Base-by-base conservation (phyloP, 2,329 filamentous ascomycete genomes). In the Cadophora sp. region DNA sequence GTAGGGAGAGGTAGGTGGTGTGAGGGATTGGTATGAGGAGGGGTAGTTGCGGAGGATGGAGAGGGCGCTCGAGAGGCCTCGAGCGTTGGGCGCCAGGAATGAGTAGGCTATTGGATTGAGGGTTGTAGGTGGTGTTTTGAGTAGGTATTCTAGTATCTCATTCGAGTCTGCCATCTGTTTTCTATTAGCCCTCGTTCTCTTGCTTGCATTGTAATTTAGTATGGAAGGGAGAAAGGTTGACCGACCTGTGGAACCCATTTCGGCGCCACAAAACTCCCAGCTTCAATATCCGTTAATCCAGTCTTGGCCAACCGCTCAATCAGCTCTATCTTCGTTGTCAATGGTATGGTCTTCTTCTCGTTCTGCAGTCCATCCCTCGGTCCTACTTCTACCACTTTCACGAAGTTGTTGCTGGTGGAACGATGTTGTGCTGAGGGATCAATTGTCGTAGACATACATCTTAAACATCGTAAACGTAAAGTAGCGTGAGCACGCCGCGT, bases 291-390 rank as follows among this genome's bases (percentile, higher is more conserved):
- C 6, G 82, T 81, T 50, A 96, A 78, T 0, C 93, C 93, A 0
- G 91, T 91, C 70, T 81, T 81, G 41, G 89, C 87, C 68, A 96
- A 81, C 68, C 87, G 83, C 72, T 89, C 84, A 47, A 96, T 91
- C 62, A 96, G 80, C 72, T 94, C 87, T 64, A 95, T 85, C 79
- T 96, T 96, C 2, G 89, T 93, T 7, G 84, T 82, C 13, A 92
- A 81, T 0, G 91, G 83, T 70, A 96, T 90, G 33, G 83, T 83
- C 70, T 83, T 86, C 80, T 91, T 91, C 81, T 96, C 91, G 76
- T 96, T 96, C 77, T 97, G 93, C 62, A 96, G 81, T n/a, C 93
- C 93, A 81, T 96, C 93, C 71, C 93, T 85, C 41, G 93, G 92
- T 9, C 92, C 92, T 69, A 96, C 93, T 81, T 96, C 93, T 69